phyloP scores from a whole-genome alignment of 2,329 filamentous ascomycete genomes.

The Allantophomopsis lycopodina region DNA sequence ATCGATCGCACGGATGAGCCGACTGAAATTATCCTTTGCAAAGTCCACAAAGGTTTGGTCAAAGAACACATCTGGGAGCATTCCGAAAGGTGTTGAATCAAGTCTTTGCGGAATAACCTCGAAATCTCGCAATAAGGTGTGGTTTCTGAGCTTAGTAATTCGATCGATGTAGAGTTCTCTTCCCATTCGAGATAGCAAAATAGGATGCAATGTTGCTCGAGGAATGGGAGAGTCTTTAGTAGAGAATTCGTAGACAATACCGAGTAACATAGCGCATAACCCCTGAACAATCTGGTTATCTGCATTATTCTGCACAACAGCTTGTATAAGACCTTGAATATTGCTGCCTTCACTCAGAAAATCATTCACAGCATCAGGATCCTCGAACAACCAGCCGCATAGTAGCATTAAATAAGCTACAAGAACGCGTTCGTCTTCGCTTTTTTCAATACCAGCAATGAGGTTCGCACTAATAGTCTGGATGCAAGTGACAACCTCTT shows the following conservation, averaged over 20 bases:
- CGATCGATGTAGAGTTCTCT: conserved; percentile 80
- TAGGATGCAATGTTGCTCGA: conserved; percentile 63
- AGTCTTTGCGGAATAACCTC: conserved; percentile 69
- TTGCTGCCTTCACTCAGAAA: conserved; percentile 86
- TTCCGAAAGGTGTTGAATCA: conserved; percentile 33
- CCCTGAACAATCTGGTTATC: conserved; percentile 63
- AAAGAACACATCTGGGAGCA: conserved; percentile 70
- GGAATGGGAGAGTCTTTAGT: conserved; percentile 92
- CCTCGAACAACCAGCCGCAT: conserved; percentile 82
- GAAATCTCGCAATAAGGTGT: conserved; percentile 74
- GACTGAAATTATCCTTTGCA: conserved; percentile 89
- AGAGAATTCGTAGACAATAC: conserved; percentile 90
- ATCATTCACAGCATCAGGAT: conserved; percentile 82
- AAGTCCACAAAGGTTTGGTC: conserved; percentile 83
- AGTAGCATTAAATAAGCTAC: conserved; percentile 85
- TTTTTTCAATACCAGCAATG: conserved; percentile 62
- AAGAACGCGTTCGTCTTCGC: conserved; percentile 64
- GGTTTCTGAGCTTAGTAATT: conserved; percentile 62
- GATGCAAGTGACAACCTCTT: conserved; percentile 90
- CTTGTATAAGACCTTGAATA: conserved; percentile 72
- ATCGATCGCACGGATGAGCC: conserved; percentile 73
- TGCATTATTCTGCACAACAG: conserved; percentile 41
- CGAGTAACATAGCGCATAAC: conserved; percentile 71
- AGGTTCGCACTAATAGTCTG: conserved; percentile 80
- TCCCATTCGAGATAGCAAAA: conserved; percentile 64